Evolutionary conservation across 2,329 filamentous ascomycete species (phyloP), one percentile per base, ranked within the genome.

Genomic region (Apiospora koreana): DNA sequence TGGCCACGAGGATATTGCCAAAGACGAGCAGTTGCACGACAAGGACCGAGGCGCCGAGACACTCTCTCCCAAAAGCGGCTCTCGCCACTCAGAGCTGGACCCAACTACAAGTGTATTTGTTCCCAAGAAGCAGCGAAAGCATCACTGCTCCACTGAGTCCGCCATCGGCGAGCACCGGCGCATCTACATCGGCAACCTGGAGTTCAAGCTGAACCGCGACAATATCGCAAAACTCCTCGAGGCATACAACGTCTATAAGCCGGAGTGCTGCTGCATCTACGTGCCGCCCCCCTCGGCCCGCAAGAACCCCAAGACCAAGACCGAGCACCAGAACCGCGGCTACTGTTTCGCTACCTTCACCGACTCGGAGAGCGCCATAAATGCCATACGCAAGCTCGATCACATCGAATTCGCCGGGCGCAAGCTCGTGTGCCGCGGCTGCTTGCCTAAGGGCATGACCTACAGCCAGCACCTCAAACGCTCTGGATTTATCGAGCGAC

Each of bases 141-240:
- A 68, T n/a, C 43, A 54, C 43, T 46, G 54, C 31, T n/a, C 23
- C 38, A 45, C 38, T 10, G 12, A 43, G 14, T n/a, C 8, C 9
- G 64, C 64, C 42, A 45, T 66, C n/a, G 12, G 1, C 23, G 31
- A 68, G 58, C 25, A 38, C 14, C 68, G 70, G 7, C 68, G 70
- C 9, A 65, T 71, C 25, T 71, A 70, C 66, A 66, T 71, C 23
- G 70, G 70, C 54, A 71, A 71, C 46, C 68, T 71, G 21, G 25
- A 45, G 14, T 70, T 62, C 46, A 35, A 16, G 3, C 41, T 54
- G 21, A 38, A 18, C 12, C 64, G 43, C 6, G 12, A 18, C 21
- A 21, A 68, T 9, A 54, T 71, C 54, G 54, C 64, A 31, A 21
- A 31, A 3, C 43, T 69, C 12, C 70, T 71, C 1, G 6, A 58